Percentiles rank a stretch among this genome's conserved stretches.
Conservation (phyloP, 2,329 filamentous ascomycete species). For the Microsporum audouinii region DNA sequence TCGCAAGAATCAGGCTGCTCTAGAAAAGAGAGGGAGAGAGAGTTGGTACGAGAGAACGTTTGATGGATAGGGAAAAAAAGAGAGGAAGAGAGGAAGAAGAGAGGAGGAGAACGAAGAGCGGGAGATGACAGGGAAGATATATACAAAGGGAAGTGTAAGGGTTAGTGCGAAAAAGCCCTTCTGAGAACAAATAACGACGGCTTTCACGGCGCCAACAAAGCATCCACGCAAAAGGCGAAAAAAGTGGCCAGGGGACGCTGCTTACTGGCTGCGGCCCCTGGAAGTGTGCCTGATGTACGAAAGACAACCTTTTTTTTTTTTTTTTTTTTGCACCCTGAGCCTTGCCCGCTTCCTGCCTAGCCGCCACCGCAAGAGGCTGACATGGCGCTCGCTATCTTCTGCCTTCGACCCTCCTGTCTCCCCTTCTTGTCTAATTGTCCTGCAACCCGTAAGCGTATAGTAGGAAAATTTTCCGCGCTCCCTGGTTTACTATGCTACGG, state of each 20-base stretch:
- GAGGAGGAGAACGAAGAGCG: neutral
- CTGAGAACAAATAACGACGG: neutral
- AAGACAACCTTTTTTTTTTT: neutral
- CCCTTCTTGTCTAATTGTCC: neutral
- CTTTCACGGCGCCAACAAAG: neutral
- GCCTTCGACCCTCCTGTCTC: neutral
- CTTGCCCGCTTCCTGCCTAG: neutral
- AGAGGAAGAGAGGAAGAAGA: neutral
- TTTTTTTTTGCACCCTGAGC: neutral
- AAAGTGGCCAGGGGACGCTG: neutral
- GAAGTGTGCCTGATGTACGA: neutral
- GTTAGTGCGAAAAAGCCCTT: neutral
- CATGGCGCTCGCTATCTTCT: neutral
- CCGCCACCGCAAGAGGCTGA: neutral
- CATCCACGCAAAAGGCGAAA: neutral
- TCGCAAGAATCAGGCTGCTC: neutral
- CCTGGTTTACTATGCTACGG: neutral
- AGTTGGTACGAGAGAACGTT: neutral
- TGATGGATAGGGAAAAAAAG: constrained; percentile 4
- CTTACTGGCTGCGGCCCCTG: neutral
- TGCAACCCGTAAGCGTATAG: neutral
- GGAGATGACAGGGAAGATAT: neutral
- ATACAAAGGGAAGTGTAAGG: neutral
- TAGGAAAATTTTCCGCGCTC: neutral
- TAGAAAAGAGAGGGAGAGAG: neutral